Conservation (phyloP, 805 yeast species). For the Brettanomyces nanus region DNA sequence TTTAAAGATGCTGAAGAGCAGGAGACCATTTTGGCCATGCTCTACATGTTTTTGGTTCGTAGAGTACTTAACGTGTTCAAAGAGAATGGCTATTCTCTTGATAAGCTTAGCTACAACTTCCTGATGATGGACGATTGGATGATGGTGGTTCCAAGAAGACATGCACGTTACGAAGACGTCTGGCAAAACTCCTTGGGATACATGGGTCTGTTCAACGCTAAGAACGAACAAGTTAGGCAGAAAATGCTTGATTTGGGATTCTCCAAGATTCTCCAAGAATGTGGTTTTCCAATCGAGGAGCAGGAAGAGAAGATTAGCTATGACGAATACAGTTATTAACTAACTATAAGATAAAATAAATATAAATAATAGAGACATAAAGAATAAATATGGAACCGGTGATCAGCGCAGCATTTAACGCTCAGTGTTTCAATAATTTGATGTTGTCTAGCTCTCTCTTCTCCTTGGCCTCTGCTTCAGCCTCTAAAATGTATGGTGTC, state of each 20-base stretch:
- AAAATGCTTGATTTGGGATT: conserved; percentile 41
- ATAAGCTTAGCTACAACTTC: conserved; percentile 67
- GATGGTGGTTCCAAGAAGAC: conserved; percentile 75
- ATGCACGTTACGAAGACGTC: conserved; percentile 42
- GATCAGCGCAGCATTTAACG: too few relatives aligned
- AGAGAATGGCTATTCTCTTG: conserved; percentile 32
- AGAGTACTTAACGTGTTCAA: conserved; percentile 60
- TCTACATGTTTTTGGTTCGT: conserved; percentile 65
- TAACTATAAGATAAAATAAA: neutral
- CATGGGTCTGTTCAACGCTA: conserved; percentile 72
- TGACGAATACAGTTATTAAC: conserved; percentile 57
- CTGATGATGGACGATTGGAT: conserved; percentile 78
- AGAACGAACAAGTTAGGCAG: conserved; percentile 46
- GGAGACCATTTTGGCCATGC: conserved; percentile 55
- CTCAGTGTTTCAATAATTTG: conserved; percentile 17
- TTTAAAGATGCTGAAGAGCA: conserved; percentile 31
- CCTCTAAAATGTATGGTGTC: conserved; percentile 84
- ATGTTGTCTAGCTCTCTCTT: conserved; percentile 83
- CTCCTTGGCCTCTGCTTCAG: conserved; percentile 87
- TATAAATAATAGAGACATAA: too few relatives aligned
- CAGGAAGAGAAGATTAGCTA: conserved; percentile 43
- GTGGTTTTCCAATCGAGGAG: conserved; percentile 52
- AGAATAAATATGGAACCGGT: too few relatives aligned
- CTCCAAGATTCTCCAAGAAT: conserved; percentile 44
- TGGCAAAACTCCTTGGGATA: conserved; percentile 79